phyloP scores from a whole-genome alignment of 2,329 filamentous ascomycete genomes.

The Ophiosphaerella herpotricha region DNA sequence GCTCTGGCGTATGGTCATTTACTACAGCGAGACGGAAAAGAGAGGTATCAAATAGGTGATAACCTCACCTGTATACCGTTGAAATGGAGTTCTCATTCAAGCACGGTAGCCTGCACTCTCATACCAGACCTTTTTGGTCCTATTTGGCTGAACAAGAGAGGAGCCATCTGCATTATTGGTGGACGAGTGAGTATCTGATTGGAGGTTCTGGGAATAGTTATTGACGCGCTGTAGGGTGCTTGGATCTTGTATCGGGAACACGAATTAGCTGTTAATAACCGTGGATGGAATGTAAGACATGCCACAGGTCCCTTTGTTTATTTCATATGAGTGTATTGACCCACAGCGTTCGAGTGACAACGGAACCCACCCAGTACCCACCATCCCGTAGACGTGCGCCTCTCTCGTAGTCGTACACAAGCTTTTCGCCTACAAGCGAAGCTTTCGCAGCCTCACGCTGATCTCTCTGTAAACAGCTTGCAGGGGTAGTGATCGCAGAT shows the following conservation, averaged over 20 bases:
- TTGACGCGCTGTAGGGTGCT: slow-evolving; percentile 28
- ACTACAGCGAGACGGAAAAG: slow-evolving; percentile 95
- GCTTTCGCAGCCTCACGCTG: slow-evolving; percentile 9
- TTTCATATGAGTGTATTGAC: not conserved
- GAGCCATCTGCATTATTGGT: too few species aligned
- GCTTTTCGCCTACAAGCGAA: slow-evolving; percentile 21
- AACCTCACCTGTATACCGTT: not conserved
- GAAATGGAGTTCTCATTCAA: too few species aligned
- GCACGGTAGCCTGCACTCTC: too few species aligned
- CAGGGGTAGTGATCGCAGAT: not conserved
- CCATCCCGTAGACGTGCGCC: not conserved
- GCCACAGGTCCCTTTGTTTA: slow-evolving; percentile 4
- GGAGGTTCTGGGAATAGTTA: slow-evolving; percentile 9
- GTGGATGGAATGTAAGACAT: slow-evolving; percentile 3
- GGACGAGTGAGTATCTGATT: slow-evolving; percentile 18
- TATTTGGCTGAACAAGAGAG: too few species aligned
- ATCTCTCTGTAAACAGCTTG: not conserved
- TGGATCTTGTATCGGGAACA: slow-evolving; percentile 20
- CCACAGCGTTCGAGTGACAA: not conserved
- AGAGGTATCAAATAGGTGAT: slow-evolving; percentile 63
- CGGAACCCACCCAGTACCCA: not conserved
- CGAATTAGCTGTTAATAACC: slow-evolving; percentile 9
- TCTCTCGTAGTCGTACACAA: slow-evolving; percentile 14
- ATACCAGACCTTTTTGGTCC: too few species aligned
- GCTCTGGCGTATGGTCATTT: slow-evolving; percentile 97